A percentile compares a stretch with the other conserved stretches of the same genome.
Evolutionary conservation across 1,139 yeast species (phyloP).

Genomic region (Debaryomyces fabryi): DNA sequence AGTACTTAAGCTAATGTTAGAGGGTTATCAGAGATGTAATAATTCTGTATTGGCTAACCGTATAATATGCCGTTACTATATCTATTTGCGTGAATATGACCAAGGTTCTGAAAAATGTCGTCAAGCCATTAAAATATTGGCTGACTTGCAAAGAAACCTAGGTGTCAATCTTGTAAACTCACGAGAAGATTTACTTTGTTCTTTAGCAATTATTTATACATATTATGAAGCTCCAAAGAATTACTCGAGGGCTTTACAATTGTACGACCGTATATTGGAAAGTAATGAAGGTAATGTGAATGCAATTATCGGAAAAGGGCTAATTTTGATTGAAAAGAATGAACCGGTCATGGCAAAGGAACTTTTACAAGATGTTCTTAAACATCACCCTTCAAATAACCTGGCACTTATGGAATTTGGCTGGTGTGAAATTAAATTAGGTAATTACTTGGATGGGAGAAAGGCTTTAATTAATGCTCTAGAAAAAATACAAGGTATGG

Average conservation of each 20-base stretch:
- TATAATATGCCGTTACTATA: slow-evolving; percentile 61
- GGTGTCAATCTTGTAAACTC: slow-evolving; percentile 55
- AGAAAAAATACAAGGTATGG: slow-evolving; percentile 48
- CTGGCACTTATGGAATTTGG: slow-evolving; percentile 72
- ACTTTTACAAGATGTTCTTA: slow-evolving; percentile 54
- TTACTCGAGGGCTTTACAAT: slow-evolving; percentile 68
- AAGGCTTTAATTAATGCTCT: slow-evolving; percentile 49
- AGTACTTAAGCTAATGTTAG: slow-evolving; percentile 53
- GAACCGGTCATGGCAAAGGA: slow-evolving; percentile 55
- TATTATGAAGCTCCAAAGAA: slow-evolving; percentile 90
- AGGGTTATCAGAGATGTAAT: slow-evolving; percentile 51
- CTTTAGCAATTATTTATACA: slow-evolving; percentile 77
- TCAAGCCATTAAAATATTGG: slow-evolving; percentile 60
- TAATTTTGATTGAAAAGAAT: slow-evolving; percentile 70
- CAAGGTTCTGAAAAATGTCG: slow-evolving; percentile 63
- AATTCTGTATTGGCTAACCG: slow-evolving; percentile 65
- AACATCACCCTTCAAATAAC: slow-evolving; percentile 52
- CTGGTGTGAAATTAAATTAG: slow-evolving; percentile 73
- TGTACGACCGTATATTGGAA: slow-evolving; percentile 65
- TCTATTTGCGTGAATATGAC: slow-evolving; percentile 65
- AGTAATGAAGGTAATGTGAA: slow-evolving; percentile 48
- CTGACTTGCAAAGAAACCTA: slow-evolving; percentile 47
- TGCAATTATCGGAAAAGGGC: slow-evolving; percentile 82
- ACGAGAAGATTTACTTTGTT: slow-evolving; percentile 61
- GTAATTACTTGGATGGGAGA: slow-evolving; percentile 58